Evolutionary conservation across 2,329 filamentous ascomycete genomes (phyloP).

Genomic region (Lachnellula hyalina): DNA sequence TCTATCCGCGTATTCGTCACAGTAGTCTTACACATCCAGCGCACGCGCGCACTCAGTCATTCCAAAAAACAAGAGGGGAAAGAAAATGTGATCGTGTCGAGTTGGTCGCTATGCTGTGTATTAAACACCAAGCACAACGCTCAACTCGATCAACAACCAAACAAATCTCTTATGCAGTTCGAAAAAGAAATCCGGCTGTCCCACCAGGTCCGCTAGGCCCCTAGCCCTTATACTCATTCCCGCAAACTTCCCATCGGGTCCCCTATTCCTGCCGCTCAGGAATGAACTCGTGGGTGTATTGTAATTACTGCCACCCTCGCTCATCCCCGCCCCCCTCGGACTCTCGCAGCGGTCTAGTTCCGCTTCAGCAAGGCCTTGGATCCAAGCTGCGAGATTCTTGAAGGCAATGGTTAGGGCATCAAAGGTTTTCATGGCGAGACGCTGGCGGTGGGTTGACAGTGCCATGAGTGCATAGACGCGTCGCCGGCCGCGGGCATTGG

Average conservation of each 20-base stretch:
- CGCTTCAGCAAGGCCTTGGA: conserved; percentile 57
- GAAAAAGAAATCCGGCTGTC: conserved; percentile 63
- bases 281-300: conserved; percentile 23
- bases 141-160: conserved; percentile 49
- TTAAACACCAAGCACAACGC: conserved; percentile 12
- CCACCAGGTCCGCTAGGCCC: conserved; percentile 60
- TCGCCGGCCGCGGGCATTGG: conserved; percentile 62
- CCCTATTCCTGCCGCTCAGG: conserved; percentile 24
- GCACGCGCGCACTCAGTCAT: background rate
- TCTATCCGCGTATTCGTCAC: background rate
- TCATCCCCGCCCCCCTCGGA: conserved; percentile 4
- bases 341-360: conserved; percentile 47
- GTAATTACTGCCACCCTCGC: conserved; percentile 7
- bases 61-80: background rate
- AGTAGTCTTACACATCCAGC: background rate
- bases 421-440: conserved; percentile 61
- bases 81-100: background rate
- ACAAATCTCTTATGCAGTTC: conserved; percentile 62
- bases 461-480: conserved; percentile 65
- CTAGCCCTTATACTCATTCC: conserved; percentile 54
- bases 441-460: conserved; percentile 59
- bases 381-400: conserved; percentile 59
- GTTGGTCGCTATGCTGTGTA: no score
- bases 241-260: conserved; percentile 22
- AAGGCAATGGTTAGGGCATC: conserved; percentile 57